Conservation (phyloP, 208 protist species). For the Crithidia mellificae region DNA sequence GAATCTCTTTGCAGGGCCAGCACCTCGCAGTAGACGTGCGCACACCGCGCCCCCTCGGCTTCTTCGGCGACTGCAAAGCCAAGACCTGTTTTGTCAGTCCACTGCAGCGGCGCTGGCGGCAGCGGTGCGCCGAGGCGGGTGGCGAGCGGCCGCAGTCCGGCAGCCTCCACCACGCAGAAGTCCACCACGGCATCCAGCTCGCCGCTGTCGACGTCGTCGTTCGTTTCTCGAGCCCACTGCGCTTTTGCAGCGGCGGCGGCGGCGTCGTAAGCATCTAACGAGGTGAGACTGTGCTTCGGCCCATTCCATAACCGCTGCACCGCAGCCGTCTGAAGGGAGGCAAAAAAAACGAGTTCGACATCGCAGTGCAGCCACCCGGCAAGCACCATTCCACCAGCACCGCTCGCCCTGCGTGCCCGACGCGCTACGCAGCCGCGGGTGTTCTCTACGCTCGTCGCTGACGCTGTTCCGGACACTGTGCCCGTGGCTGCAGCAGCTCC, state of each 20-base stretch:
- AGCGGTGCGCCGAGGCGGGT: constrained; percentile 6
- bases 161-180: constrained; percentile 31
- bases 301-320: constrained; percentile 36
- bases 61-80: no score
- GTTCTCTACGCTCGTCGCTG: no score
- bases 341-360: constrained; percentile 28
- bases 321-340: constrained; percentile 17
- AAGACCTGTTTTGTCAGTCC: no score
- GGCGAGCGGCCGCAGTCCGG: constrained; percentile 22
- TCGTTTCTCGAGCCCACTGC: no score
- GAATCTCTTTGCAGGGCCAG: constrained; percentile 7
- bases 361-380: constrained; percentile 56
- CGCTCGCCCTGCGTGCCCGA: no score
- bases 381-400: constrained; percentile 7
- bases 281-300: constrained; percentile 16
- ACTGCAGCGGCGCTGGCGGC: constrained; percentile 13
- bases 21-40: constrained; percentile 29
- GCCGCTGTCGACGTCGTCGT: neutral
- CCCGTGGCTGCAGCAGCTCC: neutral
- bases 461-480: no score
- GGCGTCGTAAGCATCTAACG: constrained; percentile 3
- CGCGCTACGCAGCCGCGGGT: no score
- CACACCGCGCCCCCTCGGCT: no score
- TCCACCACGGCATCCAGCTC: constrained; percentile 23
- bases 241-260: no score